Percentiles rank a stretch among this genome's conserved stretches.
These are phyloP conservation scores for Xylariaceae sp. DNA, from an alignment of 2,329 filamentous ascomycete genomes.

Conservation along the genomic window DNA sequence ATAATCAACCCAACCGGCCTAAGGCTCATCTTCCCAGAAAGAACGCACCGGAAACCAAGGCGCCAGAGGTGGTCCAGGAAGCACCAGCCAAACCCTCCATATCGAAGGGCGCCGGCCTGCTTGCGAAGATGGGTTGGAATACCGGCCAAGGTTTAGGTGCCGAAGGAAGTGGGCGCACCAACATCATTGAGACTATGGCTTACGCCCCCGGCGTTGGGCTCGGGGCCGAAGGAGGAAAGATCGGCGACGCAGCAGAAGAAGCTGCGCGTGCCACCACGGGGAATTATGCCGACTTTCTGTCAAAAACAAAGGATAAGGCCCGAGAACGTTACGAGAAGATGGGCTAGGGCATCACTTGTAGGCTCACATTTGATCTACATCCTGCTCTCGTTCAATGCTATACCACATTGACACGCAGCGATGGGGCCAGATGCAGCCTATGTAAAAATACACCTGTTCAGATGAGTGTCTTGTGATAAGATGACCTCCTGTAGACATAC, in stretches of 20 bases:
- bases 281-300: conserved; percentile 58
- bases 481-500: too few relatives aligned
- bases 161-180: conserved; percentile 57
- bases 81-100: conserved; percentile 31
- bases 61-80: conserved; percentile 34
- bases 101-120: conserved; percentile 62
- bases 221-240: conserved; percentile 64
- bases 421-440: too few relatives aligned
- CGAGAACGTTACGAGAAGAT: conserved; percentile 61
- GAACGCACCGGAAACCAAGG: conserved; percentile 26
- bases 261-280: conserved; percentile 58
- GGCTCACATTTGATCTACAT: too few relatives aligned
- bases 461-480: too few relatives aligned
- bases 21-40: conserved; percentile 26
- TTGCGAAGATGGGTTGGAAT: conserved; percentile 72
- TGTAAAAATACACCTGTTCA: too few relatives aligned
- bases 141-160: conserved; percentile 62
- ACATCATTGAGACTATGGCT: conserved; percentile 59
- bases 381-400: too few relatives aligned
- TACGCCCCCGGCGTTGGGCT: conserved; percentile 67
- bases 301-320: conserved; percentile 61
- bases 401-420: too few relatives aligned
- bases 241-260: conserved; percentile 63
- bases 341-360: too few relatives aligned
- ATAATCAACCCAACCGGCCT: conserved; percentile 57